These are phyloP conservation scores for Alternaria novae-zelandiae DNA, from an alignment of 2,329 filamentous ascomycete species.

Conservation along the genomic window DNA sequence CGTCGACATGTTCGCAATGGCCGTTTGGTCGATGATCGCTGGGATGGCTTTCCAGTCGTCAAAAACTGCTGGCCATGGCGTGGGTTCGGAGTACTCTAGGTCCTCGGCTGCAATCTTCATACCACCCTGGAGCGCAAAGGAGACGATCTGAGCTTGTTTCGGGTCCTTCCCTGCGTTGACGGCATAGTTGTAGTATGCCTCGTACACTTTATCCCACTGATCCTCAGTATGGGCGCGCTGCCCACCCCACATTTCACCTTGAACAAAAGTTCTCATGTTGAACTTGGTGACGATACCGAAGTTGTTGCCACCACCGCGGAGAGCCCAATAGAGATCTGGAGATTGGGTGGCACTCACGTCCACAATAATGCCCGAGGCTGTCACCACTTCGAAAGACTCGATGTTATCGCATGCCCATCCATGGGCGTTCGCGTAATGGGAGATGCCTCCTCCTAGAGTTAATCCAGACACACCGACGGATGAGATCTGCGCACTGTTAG, in stretches of 20 bases:
- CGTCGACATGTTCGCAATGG: slow-evolving; percentile 27
- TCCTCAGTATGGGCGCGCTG: slow-evolving; percentile 15
- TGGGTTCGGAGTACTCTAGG: slow-evolving; percentile 36
- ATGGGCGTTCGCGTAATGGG: slow-evolving; percentile 27
- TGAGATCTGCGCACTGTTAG: slow-evolving; percentile 14
- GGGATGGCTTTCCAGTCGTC: slow-evolving; percentile 36
- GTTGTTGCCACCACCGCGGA: slow-evolving; percentile 46
- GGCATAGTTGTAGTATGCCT: slow-evolving; percentile 22
- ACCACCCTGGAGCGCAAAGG: slow-evolving; percentile 25
- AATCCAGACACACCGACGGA: slow-evolving; percentile 24
- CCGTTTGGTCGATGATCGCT: slow-evolving; percentile 30
- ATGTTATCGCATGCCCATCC: slow-evolving; percentile 44
- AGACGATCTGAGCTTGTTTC: slow-evolving; percentile 27
- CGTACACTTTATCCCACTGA: slow-evolving; percentile 28
- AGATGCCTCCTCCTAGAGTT: slow-evolving; percentile 33
- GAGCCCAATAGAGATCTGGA: slow-evolving; percentile 48
- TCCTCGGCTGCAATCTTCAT: slow-evolving; percentile 25
- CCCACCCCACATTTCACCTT: slow-evolving; percentile 41
- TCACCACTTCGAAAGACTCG: slow-evolving; percentile 39
- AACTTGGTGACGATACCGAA: slow-evolving; percentile 45
- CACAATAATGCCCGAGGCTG: slow-evolving; percentile 23
- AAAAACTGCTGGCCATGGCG: slow-evolving; percentile 29
- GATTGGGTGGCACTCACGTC: slow-evolving; percentile 30
- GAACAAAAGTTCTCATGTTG: slow-evolving; percentile 27
- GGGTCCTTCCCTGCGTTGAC: slow-evolving; percentile 20